Conservation (phyloP, 306 rosid genomes). For the Vigna trinervia region DNA sequence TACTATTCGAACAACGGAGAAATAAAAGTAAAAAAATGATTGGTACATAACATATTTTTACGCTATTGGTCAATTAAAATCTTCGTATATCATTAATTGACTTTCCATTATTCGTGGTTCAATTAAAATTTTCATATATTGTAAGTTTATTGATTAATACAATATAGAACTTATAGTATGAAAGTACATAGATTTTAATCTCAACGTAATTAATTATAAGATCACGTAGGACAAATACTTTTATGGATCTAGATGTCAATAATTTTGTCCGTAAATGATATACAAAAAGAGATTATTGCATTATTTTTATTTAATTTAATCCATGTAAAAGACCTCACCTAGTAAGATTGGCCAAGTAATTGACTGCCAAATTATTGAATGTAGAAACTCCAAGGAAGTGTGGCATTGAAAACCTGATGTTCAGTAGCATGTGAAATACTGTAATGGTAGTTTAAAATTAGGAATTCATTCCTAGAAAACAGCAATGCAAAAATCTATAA, state of each 20-base stretch:
- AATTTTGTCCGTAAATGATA: background rate
- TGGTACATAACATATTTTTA: too few species aligned
- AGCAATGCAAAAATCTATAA: slow-evolving; percentile 32
- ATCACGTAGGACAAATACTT: background rate
- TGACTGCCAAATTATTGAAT: slow-evolving; percentile 16
- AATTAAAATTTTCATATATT: background rate
- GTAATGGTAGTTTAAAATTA: slow-evolving; percentile 19
- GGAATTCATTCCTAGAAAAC: slow-evolving; percentile 24
- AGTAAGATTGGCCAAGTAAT: slow-evolving; percentile 10
- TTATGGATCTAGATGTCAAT: background rate
- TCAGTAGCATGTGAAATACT: slow-evolving; percentile 13
- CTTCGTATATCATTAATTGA: background rate
- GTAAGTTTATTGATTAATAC: background rate
- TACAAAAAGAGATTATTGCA: background rate
- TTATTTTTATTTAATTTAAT: background rate
- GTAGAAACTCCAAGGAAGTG: slow-evolving; percentile 20
- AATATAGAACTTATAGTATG: too few species aligned
- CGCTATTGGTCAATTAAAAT: too few species aligned
- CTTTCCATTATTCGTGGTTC: background rate
- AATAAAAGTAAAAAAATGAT: background rate
- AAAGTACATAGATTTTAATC: background rate
- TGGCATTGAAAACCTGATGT: slow-evolving; percentile 1
- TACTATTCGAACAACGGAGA: background rate
- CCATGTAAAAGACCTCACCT: background rate
- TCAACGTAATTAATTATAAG: background rate